A percentile compares a stretch with the other conserved stretches of the same genome.
Conservation (phyloP, 257 asterid genomes). For the Solanum pinnatisectum region DNA sequence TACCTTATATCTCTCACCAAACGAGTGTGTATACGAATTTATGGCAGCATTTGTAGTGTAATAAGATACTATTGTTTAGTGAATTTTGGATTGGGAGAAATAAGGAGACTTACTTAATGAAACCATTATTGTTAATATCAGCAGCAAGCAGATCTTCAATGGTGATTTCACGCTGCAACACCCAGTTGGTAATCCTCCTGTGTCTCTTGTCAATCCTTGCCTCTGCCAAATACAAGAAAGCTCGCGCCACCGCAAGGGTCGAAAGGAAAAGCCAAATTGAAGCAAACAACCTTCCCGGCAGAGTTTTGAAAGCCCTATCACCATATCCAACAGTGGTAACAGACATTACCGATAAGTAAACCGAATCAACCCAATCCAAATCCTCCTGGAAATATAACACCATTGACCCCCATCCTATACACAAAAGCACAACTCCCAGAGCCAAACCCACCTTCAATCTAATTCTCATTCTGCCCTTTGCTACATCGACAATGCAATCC, state of each 20-base stretch:
- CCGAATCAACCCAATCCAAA: constrained; percentile 51
- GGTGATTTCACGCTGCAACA: constrained; percentile 66
- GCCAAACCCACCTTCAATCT: constrained; percentile 71
- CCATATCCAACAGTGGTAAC: constrained; percentile 88
- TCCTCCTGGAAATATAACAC: constrained; percentile 53
- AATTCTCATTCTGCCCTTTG: constrained; percentile 85
- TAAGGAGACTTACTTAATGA: constrained; percentile 26
- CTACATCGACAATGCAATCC: constrained; percentile 48
- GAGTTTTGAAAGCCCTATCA: constrained; percentile 56
- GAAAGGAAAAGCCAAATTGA: constrained; percentile 76
- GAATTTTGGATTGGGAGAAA: background rate
- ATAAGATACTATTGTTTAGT: background rate
- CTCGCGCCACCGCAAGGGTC: constrained; percentile 76
- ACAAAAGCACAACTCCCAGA: constrained; percentile 59
- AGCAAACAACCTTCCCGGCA: constrained; percentile 63
- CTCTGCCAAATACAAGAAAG: constrained; percentile 84
- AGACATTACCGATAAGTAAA: constrained; percentile 74
- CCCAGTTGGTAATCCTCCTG: constrained; percentile 70
- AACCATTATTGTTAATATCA: constrained; percentile 68
- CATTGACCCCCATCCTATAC: constrained; percentile 55
- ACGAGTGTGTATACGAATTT: background rate
- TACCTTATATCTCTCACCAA: background rate
- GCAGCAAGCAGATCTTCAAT: constrained; percentile 83
- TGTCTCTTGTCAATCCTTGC: constrained; percentile 72
- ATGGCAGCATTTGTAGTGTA: background rate